Conservation (phyloP, 257 asterid species). For the Asclepias syriaca region DNA sequence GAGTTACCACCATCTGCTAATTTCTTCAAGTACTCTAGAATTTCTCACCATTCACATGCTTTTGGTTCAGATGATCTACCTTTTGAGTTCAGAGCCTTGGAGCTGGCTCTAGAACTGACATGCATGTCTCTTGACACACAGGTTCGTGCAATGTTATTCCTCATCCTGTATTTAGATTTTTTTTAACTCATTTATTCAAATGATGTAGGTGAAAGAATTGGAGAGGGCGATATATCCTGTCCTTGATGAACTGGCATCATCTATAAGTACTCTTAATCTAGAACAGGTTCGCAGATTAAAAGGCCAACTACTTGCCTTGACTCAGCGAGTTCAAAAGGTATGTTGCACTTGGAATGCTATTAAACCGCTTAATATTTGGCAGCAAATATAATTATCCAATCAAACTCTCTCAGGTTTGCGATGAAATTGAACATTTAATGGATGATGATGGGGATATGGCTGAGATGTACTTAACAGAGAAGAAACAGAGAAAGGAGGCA, state of each 20-base stretch:
- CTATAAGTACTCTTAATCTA: conserved; percentile 86
- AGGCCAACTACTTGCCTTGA: conserved; percentile 89
- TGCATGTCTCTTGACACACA: conserved; percentile 90
- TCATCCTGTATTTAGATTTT: neutral
- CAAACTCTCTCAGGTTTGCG: conserved; percentile 61
- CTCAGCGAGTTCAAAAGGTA: conserved; percentile 97
- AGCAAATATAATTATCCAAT: conserved; percentile 12
- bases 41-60: conserved; percentile 23
- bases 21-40: neutral
- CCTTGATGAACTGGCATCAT: conserved; percentile 83
- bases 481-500: conserved; percentile 75
- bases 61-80: conserved; percentile 85
- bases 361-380: conserved; percentile 7
- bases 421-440: conserved; percentile 95
- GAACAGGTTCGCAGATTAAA: conserved; percentile 97
- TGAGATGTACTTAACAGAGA: conserved; percentile 96
- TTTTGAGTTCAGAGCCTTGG: conserved; percentile 94
- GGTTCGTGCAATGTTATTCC: conserved; percentile 41
- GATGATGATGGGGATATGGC: conserved; percentile 99
- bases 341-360: conserved; percentile 2
- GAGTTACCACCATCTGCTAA: neutral
- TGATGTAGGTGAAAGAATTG: conserved; percentile 76
- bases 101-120: conserved; percentile 90
- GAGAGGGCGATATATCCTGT: conserved; percentile 88
- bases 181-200: neutral